phyloP scores from a whole-genome alignment of 768 basidiomycete genomes.

The Amanita molliuscula region DNA sequence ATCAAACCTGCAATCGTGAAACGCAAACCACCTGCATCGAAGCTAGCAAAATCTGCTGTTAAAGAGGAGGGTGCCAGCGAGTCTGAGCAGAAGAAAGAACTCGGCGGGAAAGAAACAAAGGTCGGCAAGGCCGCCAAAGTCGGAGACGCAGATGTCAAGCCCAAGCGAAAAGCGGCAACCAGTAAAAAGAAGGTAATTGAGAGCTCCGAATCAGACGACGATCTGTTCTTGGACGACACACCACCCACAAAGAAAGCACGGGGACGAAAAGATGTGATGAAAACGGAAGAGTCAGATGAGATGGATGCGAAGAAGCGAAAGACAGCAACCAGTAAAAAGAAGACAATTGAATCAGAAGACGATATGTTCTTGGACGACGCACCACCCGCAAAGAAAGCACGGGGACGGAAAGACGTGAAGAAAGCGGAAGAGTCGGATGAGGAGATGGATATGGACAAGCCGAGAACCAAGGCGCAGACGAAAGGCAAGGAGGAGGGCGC shows the following conservation, averaged over 20 bases:
- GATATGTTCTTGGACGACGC: slow-evolving; percentile 5
- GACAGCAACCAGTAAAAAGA: no score
- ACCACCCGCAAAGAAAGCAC: slow-evolving; percentile 9
- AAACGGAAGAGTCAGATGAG: slow-evolving; percentile 17
- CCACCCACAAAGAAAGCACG: slow-evolving; percentile 11
- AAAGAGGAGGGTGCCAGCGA: slow-evolving; percentile 9
- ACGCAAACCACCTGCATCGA: slow-evolving; percentile 26
- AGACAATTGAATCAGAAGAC: slow-evolving; percentile 12
- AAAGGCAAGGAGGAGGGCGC: slow-evolving; percentile 17
- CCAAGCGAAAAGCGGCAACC: slow-evolving; percentile 12
- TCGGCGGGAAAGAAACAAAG: slow-evolving; percentile 9
- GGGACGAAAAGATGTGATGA: slow-evolving; percentile 20
- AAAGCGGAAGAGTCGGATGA: slow-evolving; percentile 18
- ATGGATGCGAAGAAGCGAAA: slow-evolving; percentile 14
- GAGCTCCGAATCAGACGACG: slow-evolving; percentile 12
- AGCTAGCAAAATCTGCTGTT: slow-evolving; percentile 17
- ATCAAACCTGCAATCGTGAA: slow-evolving; percentile 32
- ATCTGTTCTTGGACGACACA: slow-evolving; percentile 4
- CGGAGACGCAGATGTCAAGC: slow-evolving; percentile 6
- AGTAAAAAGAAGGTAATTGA: slow-evolving; percentile 9
- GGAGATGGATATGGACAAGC: slow-evolving; percentile 17
- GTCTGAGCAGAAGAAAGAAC: slow-evolving; percentile 16
- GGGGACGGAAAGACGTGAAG: slow-evolving; percentile 19
- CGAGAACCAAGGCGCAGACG: slow-evolving; percentile 14
- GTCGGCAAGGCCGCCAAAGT: slow-evolving; percentile 10